Conservation (phyloP, 768 basidiomycete genomes). For the Pisolithus marmoratus region DNA sequence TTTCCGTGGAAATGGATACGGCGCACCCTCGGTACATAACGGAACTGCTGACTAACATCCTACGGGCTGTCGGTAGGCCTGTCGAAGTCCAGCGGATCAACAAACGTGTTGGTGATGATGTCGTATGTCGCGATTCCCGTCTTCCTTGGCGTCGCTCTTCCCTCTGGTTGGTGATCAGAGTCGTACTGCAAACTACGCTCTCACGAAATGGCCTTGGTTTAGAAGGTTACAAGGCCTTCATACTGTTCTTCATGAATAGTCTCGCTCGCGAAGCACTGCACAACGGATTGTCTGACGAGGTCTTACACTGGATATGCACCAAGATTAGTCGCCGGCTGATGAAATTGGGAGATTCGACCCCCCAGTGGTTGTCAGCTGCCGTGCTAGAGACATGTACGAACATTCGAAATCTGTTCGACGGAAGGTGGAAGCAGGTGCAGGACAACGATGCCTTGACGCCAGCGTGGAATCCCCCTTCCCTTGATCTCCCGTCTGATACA, state of each 20-base stretch:
- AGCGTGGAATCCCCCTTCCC: constrained; percentile 16
- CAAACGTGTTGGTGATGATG: neutral
- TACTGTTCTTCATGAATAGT: constrained; percentile 31
- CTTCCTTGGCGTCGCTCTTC: constrained; percentile 26
- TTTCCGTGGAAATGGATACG: no score
- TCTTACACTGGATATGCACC: constrained; percentile 19
- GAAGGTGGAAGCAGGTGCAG: constrained; percentile 31
- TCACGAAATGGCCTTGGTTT: neutral
- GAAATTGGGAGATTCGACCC: constrained; percentile 4
- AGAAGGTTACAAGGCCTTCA: constrained; percentile 39
- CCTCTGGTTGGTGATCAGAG: constrained; percentile 24
- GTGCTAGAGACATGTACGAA: constrained; percentile 10
- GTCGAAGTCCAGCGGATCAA: neutral
- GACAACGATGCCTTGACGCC: constrained; percentile 17
- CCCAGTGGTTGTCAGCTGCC: neutral
- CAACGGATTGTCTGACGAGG: constrained; percentile 8
- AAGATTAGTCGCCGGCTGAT: constrained; percentile 11
- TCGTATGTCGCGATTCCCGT: neutral
- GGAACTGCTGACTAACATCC: no score
- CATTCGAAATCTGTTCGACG: constrained; percentile 16
- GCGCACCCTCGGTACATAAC: no score
- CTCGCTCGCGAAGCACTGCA: constrained; percentile 18
- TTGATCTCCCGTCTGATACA: constrained; percentile 27
- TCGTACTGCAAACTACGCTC: no score
- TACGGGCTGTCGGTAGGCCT: no score